Evolutionary conservation across 495 filamentous ascomycete species (phyloP).

Genomic region (Lepidopterella palustris): DNA sequence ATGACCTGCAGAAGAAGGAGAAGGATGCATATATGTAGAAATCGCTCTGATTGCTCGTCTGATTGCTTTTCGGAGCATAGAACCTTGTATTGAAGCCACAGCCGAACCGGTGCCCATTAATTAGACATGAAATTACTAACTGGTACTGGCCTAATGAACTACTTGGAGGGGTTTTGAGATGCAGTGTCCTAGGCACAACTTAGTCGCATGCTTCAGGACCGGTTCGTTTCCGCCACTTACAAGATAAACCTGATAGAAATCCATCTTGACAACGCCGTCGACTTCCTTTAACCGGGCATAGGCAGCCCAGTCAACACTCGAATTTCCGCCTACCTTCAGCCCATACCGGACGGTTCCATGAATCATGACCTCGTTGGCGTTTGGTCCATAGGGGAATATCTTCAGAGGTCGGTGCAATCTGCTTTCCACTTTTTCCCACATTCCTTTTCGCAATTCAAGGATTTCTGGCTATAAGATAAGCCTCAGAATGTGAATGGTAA

Average conservation of each 20-base stretch:
- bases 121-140: too few species aligned
- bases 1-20: too few species aligned
- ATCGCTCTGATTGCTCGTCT: too few species aligned
- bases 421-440: constrained; percentile 52
- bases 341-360: constrained; percentile 52
- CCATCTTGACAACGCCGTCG: constrained; percentile 47
- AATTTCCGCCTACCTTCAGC: constrained; percentile 46
- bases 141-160: too few species aligned
- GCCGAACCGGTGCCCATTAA: too few species aligned
- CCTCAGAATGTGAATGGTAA: neutral
- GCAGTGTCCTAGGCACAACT: neutral
- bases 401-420: constrained; percentile 46
- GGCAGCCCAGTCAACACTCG: constrained; percentile 50
- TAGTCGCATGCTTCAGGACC: neutral
- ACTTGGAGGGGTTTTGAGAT: neutral
- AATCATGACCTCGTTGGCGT: constrained; percentile 53
- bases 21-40: too few species aligned
- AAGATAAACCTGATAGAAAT: constrained; percentile 62
- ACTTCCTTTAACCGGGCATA: constrained; percentile 47
- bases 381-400: constrained; percentile 48
- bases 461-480: constrained; percentile 43
- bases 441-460: constrained; percentile 44
- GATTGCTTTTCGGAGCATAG: too few species aligned
- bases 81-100: too few species aligned
- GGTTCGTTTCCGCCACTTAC: constrained; percentile 34